These are phyloP conservation scores for Pulveroboletus ravenelii DNA, from an alignment of 768 basidiomycete genomes.

Conservation along the genomic window DNA sequence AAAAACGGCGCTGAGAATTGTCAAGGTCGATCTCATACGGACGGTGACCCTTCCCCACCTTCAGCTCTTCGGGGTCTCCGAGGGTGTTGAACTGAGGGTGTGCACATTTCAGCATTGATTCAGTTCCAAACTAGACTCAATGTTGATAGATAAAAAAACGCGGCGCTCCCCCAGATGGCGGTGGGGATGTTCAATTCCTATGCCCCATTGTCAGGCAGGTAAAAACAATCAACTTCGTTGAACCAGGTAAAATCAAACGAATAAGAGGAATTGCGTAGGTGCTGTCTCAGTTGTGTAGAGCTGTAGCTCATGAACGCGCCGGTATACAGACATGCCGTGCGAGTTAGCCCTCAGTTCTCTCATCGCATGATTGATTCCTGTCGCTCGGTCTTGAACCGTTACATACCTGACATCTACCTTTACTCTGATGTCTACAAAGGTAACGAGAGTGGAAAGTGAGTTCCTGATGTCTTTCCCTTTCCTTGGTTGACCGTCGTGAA, in stretches of 20 bases:
- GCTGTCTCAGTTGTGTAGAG: not conserved
- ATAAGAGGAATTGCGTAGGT: constrained; percentile 94
- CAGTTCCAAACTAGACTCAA: not conserved
- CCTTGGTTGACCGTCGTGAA: constrained; percentile 27
- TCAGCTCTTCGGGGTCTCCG: constrained; percentile 84
- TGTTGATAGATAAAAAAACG: constrained; percentile 80
- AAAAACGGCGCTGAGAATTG: constrained; percentile 1
- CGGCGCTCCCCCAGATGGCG: constrained; percentile 87
- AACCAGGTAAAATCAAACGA: constrained; percentile 86
- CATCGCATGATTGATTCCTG: constrained; percentile 96
- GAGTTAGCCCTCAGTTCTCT: constrained; percentile 95
- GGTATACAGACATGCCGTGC: constrained; percentile 79
- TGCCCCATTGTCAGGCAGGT: constrained; percentile 89
- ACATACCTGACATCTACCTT: constrained; percentile 96
- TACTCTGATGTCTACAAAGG: constrained; percentile 99
- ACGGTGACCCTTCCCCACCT: constrained; percentile 90
- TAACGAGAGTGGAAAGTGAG: constrained; percentile 94
- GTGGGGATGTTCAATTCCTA: constrained; percentile 91
- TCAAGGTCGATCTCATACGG: constrained; percentile 79
- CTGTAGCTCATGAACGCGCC: not conserved
- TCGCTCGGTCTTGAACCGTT: constrained; percentile 89
- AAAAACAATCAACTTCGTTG: constrained; percentile 89
- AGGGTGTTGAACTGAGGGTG: constrained; percentile 86
- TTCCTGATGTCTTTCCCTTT: constrained; percentile 3
- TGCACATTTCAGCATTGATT: constrained; percentile 12